Evolutionary conservation across 345 rosid species (phyloP), one percentile per base, ranked within the genome.

Genomic region (Xanthoceras sorbifolium): DNA sequence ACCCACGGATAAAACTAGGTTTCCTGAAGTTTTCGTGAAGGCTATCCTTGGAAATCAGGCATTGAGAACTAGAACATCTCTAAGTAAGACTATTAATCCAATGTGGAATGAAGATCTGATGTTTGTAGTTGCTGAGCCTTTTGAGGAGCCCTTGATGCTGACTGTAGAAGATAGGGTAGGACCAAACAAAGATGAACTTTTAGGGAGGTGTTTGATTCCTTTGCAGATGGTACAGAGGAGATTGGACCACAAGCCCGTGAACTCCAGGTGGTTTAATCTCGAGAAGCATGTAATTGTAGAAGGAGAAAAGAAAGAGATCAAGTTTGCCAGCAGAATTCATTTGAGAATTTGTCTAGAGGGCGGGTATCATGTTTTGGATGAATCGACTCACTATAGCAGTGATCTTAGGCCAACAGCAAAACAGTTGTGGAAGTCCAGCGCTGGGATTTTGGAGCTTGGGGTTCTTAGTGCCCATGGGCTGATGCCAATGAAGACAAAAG

Each of bases 291-390:
- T 87, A 15, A 28, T 86, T 64, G 89, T 84, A 3, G 98, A 89
- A 11, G 94, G 94, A 59, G 99, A 92, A 71, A 89, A 89, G 59
- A 91, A 92, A 77, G 93, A 90, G 82, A 79, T 84, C 5, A 96
- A 93, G 78, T 96, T 96, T 74, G 87, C 99, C 0, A 93, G 95
- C 76, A 86, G 94, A 88, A 92, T 96, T 81, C 99, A 96, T 79
- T 79, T 88, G 79, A 82, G 99, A 82, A 77, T 90, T 70, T 92
- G 91, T 81, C 84, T 96, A 78, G 99, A 96, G 66, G 99, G 99
- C 12, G 99, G 99, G 1, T 93, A 96, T 83, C 99, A 96, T 85
- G 98, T 96, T 86, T 85, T 96, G 72, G 99, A 96, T 76, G 99
- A 96, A 79, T 96, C 99, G 9, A 96, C 99, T 6, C 98, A 93